Conservation (phyloP, 2,329 filamentous ascomycete species). For the Talaromyces islandicus region DNA sequence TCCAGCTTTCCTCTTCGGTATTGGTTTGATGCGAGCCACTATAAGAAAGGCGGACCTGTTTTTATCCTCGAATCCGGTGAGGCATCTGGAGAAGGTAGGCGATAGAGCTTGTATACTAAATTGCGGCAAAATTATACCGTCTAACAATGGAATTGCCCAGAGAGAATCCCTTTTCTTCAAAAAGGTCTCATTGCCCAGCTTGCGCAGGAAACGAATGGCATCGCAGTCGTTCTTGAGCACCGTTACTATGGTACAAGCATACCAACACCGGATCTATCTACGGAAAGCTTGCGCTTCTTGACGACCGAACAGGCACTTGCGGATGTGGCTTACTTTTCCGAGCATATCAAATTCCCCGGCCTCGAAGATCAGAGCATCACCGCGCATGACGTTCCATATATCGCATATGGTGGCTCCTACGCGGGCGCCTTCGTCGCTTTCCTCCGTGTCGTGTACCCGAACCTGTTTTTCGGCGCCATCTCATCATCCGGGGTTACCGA, state of each 20-base stretch:
- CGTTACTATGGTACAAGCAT: conserved; percentile 78
- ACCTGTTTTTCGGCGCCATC: conserved; percentile 72
- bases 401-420: conserved; percentile 80
- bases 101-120: conserved; percentile 3
- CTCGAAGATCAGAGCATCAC: conserved; percentile 63
- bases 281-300: conserved; percentile 70
- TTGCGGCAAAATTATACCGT: background rate
- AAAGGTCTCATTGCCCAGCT: conserved; percentile 72
- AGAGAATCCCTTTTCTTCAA: conserved; percentile 63
- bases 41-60: conserved; percentile 71
- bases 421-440: conserved; percentile 75
- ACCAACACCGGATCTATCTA: conserved; percentile 60
- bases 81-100: conserved; percentile 42
- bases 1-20: conserved; percentile 67
- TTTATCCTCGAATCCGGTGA: conserved; percentile 72
- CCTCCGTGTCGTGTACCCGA: conserved; percentile 68
- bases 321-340: conserved; percentile 74
- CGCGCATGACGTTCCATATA: conserved; percentile 60
- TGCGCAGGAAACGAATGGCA: conserved; percentile 62
- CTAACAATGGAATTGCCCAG: conserved; percentile 24
- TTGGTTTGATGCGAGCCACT: conserved; percentile 75
- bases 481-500: conserved; percentile 73
- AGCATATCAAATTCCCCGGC: conserved; percentile 64
- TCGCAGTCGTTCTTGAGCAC: conserved; percentile 79
- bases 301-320: conserved; percentile 78